phyloP scores from a whole-genome alignment of 2,329 filamentous ascomycete genomes.

The Fusarium armeniacum region DNA sequence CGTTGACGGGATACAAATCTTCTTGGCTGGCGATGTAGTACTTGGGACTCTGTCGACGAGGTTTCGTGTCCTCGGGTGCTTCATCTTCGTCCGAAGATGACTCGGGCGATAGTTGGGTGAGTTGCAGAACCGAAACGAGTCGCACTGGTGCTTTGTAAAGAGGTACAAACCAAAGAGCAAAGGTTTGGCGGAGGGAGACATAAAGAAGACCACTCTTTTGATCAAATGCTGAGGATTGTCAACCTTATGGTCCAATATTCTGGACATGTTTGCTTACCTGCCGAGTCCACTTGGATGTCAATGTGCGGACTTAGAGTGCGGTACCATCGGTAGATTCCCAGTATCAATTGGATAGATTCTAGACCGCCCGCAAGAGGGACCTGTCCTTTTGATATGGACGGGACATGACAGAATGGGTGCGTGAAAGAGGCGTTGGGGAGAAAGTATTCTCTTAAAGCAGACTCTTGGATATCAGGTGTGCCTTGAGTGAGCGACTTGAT shows the following conservation, averaged over 20 bases:
- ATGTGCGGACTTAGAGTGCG: slow-evolving; percentile 84
- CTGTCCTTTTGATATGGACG: slow-evolving; percentile 61
- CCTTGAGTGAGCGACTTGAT: slow-evolving; percentile 79
- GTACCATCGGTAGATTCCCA: slow-evolving; percentile 84
- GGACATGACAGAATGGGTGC: slow-evolving; percentile 83
- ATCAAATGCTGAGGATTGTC: slow-evolving; percentile 71
- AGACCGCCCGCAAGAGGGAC: slow-evolving; percentile 60
- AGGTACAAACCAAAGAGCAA: slow-evolving; percentile 82
- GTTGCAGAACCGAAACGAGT: slow-evolving; percentile 76
- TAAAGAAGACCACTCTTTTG: slow-evolving; percentile 76
- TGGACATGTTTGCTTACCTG: slow-evolving; percentile 55
- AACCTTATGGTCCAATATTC: neutral
- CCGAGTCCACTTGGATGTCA: slow-evolving; percentile 73
- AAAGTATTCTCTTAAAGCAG: slow-evolving; percentile 79
- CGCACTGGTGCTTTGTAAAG: slow-evolving; percentile 77
- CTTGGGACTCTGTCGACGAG: slow-evolving; percentile 43
- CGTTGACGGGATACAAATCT: slow-evolving; percentile 83
- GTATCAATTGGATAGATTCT: slow-evolving; percentile 76
- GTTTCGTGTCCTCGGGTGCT: slow-evolving; percentile 30
- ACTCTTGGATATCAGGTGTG: slow-evolving; percentile 73
- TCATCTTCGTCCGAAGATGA: slow-evolving; percentile 42
- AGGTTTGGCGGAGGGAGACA: slow-evolving; percentile 79
- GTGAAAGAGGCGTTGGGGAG: slow-evolving; percentile 78
- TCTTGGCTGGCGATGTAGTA: slow-evolving; percentile 85
- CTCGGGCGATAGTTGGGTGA: slow-evolving; percentile 62